Conservation (phyloP, 2,329 filamentous ascomycete species). For the Ophiostoma quercus region DNA sequence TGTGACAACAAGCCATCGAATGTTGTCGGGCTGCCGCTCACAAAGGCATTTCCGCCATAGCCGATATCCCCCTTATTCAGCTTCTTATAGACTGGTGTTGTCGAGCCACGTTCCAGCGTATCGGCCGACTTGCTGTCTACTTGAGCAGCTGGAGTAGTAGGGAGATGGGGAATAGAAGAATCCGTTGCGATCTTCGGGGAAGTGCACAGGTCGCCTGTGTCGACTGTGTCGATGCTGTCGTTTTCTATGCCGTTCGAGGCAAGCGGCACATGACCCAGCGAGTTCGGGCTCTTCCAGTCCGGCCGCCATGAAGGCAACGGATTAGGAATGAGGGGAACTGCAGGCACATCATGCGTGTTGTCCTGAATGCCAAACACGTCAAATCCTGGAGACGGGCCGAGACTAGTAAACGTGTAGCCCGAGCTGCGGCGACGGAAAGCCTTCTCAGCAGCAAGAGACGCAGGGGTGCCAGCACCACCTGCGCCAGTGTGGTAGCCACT, state of each 20-base stretch:
- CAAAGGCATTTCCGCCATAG: constrained; percentile 53
- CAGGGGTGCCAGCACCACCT: constrained; percentile 43
- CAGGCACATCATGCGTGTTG: constrained; percentile 22
- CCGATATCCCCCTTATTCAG: constrained; percentile 60
- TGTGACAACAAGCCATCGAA: constrained; percentile 66
- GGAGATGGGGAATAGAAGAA: too few species aligned
- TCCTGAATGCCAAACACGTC: constrained; percentile 36
- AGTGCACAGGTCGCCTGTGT: background rate
- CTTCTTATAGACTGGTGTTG: constrained; percentile 53
- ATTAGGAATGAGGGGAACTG: constrained; percentile 12
- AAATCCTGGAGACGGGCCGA: constrained; percentile 30
- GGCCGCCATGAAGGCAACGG: background rate
- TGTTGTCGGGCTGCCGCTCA: constrained; percentile 36
- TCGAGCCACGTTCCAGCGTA: constrained; percentile 25
- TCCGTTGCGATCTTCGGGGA: too few species aligned
- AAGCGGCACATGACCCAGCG: background rate
- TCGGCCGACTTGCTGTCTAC: background rate
- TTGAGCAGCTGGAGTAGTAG: background rate
- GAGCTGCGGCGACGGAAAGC: constrained; percentile 54
- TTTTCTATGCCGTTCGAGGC: background rate
- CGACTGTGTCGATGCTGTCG: background rate
- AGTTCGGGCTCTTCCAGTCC: background rate
- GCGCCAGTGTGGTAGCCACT: constrained; percentile 29
- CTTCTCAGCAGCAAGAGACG: constrained; percentile 54
- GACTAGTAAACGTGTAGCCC: constrained; percentile 41